Evolutionary conservation across 169 alveolate genomes (phyloP).

Genomic region (Plasmodium fragile): DNA sequence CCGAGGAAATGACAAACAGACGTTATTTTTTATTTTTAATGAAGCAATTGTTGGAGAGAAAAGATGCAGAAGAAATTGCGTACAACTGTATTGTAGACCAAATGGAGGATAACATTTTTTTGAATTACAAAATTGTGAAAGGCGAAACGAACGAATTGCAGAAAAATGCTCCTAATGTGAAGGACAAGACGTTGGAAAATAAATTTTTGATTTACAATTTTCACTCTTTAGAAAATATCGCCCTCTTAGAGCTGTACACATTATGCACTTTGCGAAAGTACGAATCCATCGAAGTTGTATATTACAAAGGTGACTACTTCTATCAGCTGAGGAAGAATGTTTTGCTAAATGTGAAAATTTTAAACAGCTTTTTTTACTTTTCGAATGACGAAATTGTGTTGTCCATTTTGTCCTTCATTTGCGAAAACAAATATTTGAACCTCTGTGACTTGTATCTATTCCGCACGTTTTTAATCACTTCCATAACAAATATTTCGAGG

Average conservation of each 20-base stretch:
- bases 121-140: slow-evolving; percentile 44
- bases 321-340: slow-evolving; percentile 25
- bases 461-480: slow-evolving; percentile 39
- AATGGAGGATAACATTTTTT: slow-evolving; percentile 58
- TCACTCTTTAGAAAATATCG: slow-evolving; percentile 53
- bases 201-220: slow-evolving; percentile 45
- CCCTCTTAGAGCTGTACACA: slow-evolving; percentile 49
- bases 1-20: slow-evolving; percentile 1
- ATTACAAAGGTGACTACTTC: slow-evolving; percentile 43
- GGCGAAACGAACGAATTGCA: not conserved
- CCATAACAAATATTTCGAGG: slow-evolving; percentile 63
- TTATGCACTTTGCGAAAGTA: slow-evolving; percentile 63
- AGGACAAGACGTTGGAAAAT: not conserved
- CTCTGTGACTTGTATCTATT: slow-evolving; percentile 61
- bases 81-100: slow-evolving; percentile 8
- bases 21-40: slow-evolving; percentile 30
- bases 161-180: not conserved
- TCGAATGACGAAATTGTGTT: slow-evolving; percentile 65
- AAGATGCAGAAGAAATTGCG: not conserved
- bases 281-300: slow-evolving; percentile 21
- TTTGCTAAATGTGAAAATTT: slow-evolving; percentile 49
- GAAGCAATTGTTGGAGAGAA: slow-evolving; percentile 8
- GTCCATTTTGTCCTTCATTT: slow-evolving; percentile 56
- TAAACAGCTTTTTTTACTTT: slow-evolving; percentile 39
- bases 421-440: slow-evolving; percentile 76